Evolutionary conservation across 2,329 filamentous ascomycete genomes (phyloP).

Genomic region (Fonsecaea multimorphosa): DNA sequence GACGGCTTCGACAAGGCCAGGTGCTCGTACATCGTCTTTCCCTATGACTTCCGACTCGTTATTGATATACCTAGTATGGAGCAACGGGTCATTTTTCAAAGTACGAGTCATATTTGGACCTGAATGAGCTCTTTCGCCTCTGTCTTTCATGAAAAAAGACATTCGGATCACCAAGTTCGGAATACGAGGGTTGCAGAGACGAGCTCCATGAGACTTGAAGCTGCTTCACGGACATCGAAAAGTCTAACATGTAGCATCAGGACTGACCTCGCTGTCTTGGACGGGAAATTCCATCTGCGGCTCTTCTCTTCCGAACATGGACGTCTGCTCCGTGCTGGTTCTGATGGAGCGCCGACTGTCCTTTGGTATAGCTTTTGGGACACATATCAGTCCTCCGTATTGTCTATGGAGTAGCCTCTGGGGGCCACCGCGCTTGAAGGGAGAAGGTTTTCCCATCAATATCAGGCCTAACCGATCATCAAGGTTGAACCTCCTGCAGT

Average conservation of each 20-base stretch:
- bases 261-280: not conserved
- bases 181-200: not conserved
- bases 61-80: not conserved
- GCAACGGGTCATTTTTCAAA: not conserved
- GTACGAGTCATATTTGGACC: not conserved
- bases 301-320: not conserved
- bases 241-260: not conserved
- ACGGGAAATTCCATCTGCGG: not conserved
- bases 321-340: not conserved
- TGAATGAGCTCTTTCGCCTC: not conserved
- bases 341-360: not conserved
- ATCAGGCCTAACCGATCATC: not conserved
- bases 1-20: not conserved
- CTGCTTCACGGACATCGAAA: not conserved
- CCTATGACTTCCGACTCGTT: not conserved
- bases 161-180: not conserved
- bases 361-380: not conserved
- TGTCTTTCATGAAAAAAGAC: not conserved
- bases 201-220: not conserved
- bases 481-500: not conserved
- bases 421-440: not conserved
- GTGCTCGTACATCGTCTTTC: not conserved
- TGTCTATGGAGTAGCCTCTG: not conserved
- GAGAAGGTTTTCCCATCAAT: constrained; percentile 5
- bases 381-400: not conserved